Evolutionary conservation across 2,329 filamentous ascomycete species (phyloP).

Genomic region (Nemania diffusa): DNA sequence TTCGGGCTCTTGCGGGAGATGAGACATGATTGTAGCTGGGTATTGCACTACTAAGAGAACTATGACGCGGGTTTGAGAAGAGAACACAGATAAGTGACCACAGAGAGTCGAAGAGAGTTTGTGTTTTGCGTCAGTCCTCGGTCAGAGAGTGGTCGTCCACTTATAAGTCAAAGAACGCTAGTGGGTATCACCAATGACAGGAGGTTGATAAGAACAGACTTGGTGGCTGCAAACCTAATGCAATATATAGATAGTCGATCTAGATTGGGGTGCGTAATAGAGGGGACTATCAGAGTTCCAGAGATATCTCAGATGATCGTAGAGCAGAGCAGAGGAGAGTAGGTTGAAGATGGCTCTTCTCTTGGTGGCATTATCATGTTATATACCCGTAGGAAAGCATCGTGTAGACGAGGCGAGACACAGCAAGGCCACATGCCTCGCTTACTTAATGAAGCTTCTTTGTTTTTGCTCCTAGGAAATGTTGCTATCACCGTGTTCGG

Average conservation of each 20-base stretch:
- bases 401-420: neutral
- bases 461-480: slow-evolving; percentile 6
- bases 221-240: slow-evolving; percentile 1
- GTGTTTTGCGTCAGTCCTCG: slow-evolving; percentile 1
- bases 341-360: slow-evolving; percentile 3
- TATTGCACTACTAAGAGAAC: neutral
- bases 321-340: neutral
- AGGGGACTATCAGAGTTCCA: neutral
- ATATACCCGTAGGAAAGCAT: slow-evolving; percentile 20
- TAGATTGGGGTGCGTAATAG: neutral
- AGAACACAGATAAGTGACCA: neutral
- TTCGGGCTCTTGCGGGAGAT: slow-evolving; percentile 89
- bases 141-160: slow-evolving; percentile 4
- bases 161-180: slow-evolving; percentile 21
- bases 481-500: slow-evolving; percentile 31
- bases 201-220: slow-evolving; percentile 15
- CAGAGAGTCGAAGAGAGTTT: neutral
- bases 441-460: slow-evolving; percentile 4
- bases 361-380: slow-evolving; percentile 13
- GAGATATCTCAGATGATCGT: slow-evolving; percentile 14
- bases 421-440: neutral
- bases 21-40: slow-evolving; percentile 70
- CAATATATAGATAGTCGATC: neutral
- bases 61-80: neutral
- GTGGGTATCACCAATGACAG: slow-evolving; percentile 17